Evolutionary conservation across 805 yeast species (phyloP).

Genomic region (Yarrowia sp.): DNA sequence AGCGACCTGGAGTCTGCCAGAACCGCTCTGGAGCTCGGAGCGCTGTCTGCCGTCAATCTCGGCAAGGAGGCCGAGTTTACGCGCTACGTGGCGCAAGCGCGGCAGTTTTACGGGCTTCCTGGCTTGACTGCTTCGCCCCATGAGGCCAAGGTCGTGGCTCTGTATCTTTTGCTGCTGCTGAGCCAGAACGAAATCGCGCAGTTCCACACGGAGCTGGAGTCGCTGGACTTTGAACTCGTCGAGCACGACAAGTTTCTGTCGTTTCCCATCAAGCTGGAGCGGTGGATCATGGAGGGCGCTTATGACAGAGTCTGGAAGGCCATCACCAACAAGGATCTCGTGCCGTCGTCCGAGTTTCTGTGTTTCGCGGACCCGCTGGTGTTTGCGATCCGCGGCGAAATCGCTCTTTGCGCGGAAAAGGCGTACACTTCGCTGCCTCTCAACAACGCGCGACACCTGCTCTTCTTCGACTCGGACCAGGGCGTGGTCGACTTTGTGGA

Average conservation of each 20-base stretch:
- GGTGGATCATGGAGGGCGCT: slow-evolving; percentile 94
- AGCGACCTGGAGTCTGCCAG: slow-evolving; percentile 74
- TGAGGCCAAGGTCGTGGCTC: slow-evolving; percentile 68
- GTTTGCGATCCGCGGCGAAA: slow-evolving; percentile 78
- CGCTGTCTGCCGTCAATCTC: slow-evolving; percentile 68
- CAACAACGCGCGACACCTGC: slow-evolving; percentile 74
- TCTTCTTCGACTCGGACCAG: slow-evolving; percentile 63
- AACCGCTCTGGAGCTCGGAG: slow-evolving; percentile 84
- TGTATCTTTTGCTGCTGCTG: slow-evolving; percentile 71
- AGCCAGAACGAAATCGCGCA: slow-evolving; percentile 81
- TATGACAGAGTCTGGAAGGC: slow-evolving; percentile 87
- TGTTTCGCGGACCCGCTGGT: slow-evolving; percentile 73
- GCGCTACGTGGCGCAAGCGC: slow-evolving; percentile 68
- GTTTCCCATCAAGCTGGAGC: slow-evolving; percentile 86
- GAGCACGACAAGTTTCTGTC: slow-evolving; percentile 70
- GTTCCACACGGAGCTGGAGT: slow-evolving; percentile 88
- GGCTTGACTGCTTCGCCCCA: slow-evolving; percentile 52
- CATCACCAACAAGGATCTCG: slow-evolving; percentile 52
- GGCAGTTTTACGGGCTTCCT: slow-evolving; percentile 63
- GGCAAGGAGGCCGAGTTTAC: slow-evolving; percentile 64
- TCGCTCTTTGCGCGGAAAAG: slow-evolving; percentile 76
- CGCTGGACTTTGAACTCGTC: slow-evolving; percentile 54
- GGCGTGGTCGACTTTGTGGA: slow-evolving; percentile 54
- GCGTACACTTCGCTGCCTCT: slow-evolving; percentile 76
- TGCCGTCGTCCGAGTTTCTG: slow-evolving; percentile 67